These are phyloP conservation scores for Epicoccum nigrum DNA, from an alignment of 2,329 filamentous ascomycete genomes.

Conservation along the genomic window DNA sequence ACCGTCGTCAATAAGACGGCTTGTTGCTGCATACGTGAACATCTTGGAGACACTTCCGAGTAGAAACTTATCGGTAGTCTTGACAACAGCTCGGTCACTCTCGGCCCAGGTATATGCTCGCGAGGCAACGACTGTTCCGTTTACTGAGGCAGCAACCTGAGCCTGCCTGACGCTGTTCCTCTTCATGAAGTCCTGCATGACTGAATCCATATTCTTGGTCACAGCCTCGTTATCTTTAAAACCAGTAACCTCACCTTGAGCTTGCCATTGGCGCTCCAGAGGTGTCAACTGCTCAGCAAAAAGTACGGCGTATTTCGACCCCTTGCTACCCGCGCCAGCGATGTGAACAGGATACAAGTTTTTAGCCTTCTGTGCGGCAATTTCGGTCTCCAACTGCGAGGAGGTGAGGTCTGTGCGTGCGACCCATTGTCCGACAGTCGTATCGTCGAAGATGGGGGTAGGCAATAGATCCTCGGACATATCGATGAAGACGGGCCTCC, in stretches of 20 bases:
- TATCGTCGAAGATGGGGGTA: constrained; percentile 28
- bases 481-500: constrained; percentile 29
- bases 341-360: constrained; percentile 26
- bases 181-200: constrained; percentile 29
- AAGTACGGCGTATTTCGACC: constrained; percentile 24
- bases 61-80: constrained; percentile 29
- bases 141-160: constrained; percentile 26
- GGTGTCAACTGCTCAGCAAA: constrained; percentile 25
- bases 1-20: constrained; percentile 20
- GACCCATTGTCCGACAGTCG: constrained; percentile 29
- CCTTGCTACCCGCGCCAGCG: constrained; percentile 15
- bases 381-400: constrained; percentile 21
- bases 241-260: constrained; percentile 23
- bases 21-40: constrained; percentile 28
- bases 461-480: constrained; percentile 21
- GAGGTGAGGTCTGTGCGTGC: constrained; percentile 19
- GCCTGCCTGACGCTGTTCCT: constrained; percentile 29
- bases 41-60: constrained; percentile 31
- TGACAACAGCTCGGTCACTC: constrained; percentile 23
- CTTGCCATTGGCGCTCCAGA: constrained; percentile 25
- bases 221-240: constrained; percentile 24
- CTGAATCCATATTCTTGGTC: constrained; percentile 17
- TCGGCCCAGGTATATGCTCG: constrained; percentile 33
- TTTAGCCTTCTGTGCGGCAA: constrained; percentile 11
- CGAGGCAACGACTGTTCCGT: constrained; percentile 26